A percentile compares a stretch with the other conserved stretches of the same genome.
These are phyloP conservation scores for Fusarium sp. DNA, from an alignment of 2,329 filamentous ascomycete species.

Conservation along the genomic window DNA sequence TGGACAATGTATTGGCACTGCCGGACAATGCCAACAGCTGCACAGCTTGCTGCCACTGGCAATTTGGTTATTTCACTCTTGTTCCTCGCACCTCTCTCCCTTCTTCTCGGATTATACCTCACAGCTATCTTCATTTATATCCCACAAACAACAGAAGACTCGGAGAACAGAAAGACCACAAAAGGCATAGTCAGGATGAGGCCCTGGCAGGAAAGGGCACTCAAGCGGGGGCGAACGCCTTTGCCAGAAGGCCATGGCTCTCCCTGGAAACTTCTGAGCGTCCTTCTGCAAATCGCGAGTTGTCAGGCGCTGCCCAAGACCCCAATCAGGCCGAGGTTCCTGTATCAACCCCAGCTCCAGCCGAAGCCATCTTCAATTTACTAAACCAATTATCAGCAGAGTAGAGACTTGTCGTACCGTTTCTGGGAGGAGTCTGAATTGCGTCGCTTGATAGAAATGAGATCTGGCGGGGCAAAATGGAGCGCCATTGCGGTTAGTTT, in stretches of 20 bases:
- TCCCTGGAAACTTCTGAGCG: not conserved
- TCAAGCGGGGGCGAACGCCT: not conserved
- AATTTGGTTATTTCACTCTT: not conserved
- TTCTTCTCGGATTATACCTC: too few relatives aligned
- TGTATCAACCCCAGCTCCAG: not conserved
- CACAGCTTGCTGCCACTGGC: not conserved
- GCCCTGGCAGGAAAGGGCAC: not conserved
- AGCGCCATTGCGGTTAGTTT: not conserved
- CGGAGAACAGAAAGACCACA: not conserved
- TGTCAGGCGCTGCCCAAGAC: not conserved
- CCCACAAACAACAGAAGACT: not conserved
- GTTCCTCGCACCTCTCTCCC: not conserved
- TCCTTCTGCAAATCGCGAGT: fast-evolving
- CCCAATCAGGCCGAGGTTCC: not conserved
- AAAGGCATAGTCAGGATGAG: not conserved
- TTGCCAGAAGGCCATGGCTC: not conserved
- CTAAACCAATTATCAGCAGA: not conserved
- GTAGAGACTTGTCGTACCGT: not conserved
- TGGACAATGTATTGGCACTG: not conserved
- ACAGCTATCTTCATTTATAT: not conserved
- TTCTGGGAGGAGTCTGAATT: not conserved
- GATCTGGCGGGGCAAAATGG: not conserved
- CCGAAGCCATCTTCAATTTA: not conserved
- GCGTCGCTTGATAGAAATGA: not conserved
- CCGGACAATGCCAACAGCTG: not conserved